Evolutionary conservation across 345 rosid species (phyloP), one percentile per base, ranked within the genome.

Genomic region (Pugionium cornutum): DNA sequence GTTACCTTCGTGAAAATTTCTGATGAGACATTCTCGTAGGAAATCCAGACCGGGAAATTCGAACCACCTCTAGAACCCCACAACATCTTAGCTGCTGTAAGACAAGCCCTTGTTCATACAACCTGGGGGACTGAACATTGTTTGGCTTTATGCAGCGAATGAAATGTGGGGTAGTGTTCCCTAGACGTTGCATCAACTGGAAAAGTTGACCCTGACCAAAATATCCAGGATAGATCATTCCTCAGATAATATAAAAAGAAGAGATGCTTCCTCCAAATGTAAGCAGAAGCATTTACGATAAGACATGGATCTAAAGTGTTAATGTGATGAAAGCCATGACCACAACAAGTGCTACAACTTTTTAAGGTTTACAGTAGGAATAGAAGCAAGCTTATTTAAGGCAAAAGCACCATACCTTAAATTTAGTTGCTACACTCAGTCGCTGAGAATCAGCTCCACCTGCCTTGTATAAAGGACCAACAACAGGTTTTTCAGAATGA

Each of bases 371-470:
- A 63, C 44, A 60, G 39, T 35, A 61, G 56, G 31, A 26, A 30
- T 9, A 51, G 58, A 59, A 65, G 52, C 30, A 71, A 55, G 41
- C 33, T 25, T 62, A 49, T 37, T 45, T 36, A 6, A 55, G 6
- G 67, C 49, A 37, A 59, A 58, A 53, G 41, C 11, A 53, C 6
- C 27, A 8, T 75, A 94, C 99, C 99, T 94, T 94, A 75, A 94
- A 94, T 70, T 94, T 94, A 26, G 92, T 86, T 5, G 91, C 84
- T 52, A 94, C 97, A 61, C 99, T 94, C 56, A 86, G 82, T 80
- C 89, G 85, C 70, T 90, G 99, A 49, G 92, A 90, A 74, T 90
- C 96, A 70, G 99, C 99, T 54, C 97, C 97, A 65, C 96, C 99
- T 49, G 95, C 84, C 83, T 87, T 94, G 74, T 88, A 76, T 70